Base-by-base conservation (phyloP, 495 filamentous ascomycete genomes). In the Lepraria neglecta region DNA sequence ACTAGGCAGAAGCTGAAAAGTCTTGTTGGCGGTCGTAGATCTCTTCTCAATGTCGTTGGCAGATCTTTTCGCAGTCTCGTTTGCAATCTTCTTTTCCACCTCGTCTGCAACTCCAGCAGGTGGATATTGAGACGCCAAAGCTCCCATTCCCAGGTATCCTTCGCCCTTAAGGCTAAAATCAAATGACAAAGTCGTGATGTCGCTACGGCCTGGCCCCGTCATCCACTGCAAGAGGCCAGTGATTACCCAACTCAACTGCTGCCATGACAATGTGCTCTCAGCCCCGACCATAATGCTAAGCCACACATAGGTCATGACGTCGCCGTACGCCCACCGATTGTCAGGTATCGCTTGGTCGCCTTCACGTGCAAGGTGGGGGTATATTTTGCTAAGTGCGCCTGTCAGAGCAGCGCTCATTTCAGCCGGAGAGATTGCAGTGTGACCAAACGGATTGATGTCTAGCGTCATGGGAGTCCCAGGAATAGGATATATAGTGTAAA, bases 221-320 rank as follows among this genome's bases (percentile, higher is more conserved):
- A 60, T 60, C 28, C 48, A 60, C 14, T 31, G 48, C 58, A 60
- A 28, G 30, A 60, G 24, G 11, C 47, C 48, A 27, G 24, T 9
- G 11, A 54, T 1, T 10, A 44, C 12, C 33, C 14, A 43, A 11
- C 12, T 60, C 48, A 60, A 52, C 3, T 60, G 35, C 38, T 53
- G 47, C 58, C 58, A 60, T 24, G 38, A 35, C 9, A 60, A 21
- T 33, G 15, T 24, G 15, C 19, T 3, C 10, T 19, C 15, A 10
- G 3, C 9, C 9, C 15, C 6, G 30, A 30, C 17, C 7, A 14
- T 0, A 27, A 53, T 0, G 4, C 5, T 24, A 12, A 60, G 31
- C 17, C 27, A 15, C 6, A 60, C 28, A n/a, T 45, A 30, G 3
- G 2, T 35, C 12, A 60, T 42, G 2, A 0, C 38, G 47, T 42